These are phyloP conservation scores for Nemania bipapillata DNA, from an alignment of 2,329 filamentous ascomycete species.

Conservation along the genomic window DNA sequence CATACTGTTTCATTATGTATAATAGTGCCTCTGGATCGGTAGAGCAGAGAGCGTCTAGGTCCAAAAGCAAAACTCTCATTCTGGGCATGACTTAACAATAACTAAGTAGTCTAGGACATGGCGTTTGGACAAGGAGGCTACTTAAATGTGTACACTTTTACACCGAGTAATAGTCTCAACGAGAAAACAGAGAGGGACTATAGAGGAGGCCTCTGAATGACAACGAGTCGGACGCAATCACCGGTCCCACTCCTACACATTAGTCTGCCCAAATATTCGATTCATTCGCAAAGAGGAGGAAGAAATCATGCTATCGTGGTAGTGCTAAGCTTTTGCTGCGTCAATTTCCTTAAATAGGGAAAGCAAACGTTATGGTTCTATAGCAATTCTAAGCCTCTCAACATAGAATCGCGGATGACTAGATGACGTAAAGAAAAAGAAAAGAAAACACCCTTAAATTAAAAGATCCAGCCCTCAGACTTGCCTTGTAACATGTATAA, in stretches of 20 bases:
- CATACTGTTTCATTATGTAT: constrained; percentile 30
- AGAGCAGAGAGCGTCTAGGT: constrained; percentile 1
- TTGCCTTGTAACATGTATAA: too few species aligned
- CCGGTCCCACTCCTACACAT: background rate
- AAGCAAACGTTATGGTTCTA: background rate
- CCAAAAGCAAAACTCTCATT: constrained; percentile 10
- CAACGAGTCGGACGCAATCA: constrained; percentile 7
- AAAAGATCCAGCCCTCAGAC: background rate
- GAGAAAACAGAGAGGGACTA: constrained; percentile 5
- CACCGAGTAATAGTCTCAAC: background rate
- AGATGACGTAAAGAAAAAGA: background rate
- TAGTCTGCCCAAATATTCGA: constrained; percentile 20
- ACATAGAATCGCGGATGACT: background rate
- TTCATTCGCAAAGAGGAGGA: too few species aligned
- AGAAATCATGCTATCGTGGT: background rate
- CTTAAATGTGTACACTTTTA: constrained; percentile 12
- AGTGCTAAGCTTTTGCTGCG: background rate
- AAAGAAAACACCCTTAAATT: too few species aligned
- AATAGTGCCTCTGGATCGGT: constrained; percentile 21
- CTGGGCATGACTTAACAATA: constrained; percentile 20
- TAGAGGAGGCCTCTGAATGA: constrained; percentile 5
- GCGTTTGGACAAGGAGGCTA: constrained; percentile 33
- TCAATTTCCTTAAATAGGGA: background rate
- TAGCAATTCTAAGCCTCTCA: background rate
- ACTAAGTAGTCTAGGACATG: constrained; percentile 19